These are phyloP conservation scores for Scheffersomyces lignosus DNA, from an alignment of 805 yeast genomes.

Conservation along the genomic window DNA sequence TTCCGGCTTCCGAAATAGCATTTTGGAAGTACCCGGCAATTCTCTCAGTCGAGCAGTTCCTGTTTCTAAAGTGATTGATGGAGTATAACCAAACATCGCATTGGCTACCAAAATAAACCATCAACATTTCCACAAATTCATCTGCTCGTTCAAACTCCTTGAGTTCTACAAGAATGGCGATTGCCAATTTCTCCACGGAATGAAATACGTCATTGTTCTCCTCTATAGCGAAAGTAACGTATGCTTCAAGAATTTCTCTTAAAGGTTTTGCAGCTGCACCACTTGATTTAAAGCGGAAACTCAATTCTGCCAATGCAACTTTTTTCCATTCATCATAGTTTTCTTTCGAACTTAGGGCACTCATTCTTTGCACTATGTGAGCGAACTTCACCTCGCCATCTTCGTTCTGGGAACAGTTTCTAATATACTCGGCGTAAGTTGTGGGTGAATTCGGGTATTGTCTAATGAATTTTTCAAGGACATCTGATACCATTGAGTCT, in stretches of 20 bases:
- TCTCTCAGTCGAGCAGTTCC: constrained; percentile 19
- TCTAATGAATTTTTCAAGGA: constrained; percentile 25
- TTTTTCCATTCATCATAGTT: constrained; percentile 33
- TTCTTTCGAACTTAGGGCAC: constrained; percentile 14
- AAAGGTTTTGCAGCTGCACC: constrained; percentile 2
- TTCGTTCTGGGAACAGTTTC: constrained; percentile 13
- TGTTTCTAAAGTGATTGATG: constrained; percentile 34
- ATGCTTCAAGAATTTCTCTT: constrained; percentile 2
- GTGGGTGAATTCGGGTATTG: constrained; percentile 23
- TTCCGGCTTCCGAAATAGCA: constrained; percentile 26
- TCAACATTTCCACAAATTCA: constrained; percentile 18
- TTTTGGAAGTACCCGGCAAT: constrained; percentile 27
- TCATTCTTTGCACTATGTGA: constrained; percentile 8
- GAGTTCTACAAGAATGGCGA: constrained; percentile 30
- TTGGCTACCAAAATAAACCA: constrained; percentile 29
- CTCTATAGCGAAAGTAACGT: constrained; percentile 25
- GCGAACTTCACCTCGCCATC: constrained; percentile 8
- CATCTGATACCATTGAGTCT: too few species aligned
- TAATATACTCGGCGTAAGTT: constrained; percentile 27
- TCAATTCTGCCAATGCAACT: constrained; percentile 23
- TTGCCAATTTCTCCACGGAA: constrained; percentile 43
- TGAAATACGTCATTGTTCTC: constrained; percentile 37
- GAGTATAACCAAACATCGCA: constrained; percentile 50
- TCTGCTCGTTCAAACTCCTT: constrained; percentile 30
- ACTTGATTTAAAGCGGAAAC: constrained; percentile 5